Percentiles rank a stretch among this genome's conserved stretches.
These are phyloP conservation scores for Alternaria gaisen DNA, from an alignment of 2,329 filamentous ascomycete genomes.

Conservation along the genomic window DNA sequence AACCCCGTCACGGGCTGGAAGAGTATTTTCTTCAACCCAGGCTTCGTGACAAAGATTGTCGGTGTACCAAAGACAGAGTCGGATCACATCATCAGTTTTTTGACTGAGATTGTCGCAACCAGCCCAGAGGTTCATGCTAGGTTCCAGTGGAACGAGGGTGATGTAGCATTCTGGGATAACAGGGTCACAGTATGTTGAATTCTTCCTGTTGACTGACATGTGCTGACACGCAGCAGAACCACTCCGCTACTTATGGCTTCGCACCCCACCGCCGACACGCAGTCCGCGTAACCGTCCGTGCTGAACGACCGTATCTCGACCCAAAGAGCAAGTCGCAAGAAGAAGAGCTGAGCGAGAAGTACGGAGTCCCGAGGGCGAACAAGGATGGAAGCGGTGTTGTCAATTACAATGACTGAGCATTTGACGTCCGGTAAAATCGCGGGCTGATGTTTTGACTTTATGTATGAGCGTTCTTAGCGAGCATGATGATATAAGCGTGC, in stretches of 20 bases:
- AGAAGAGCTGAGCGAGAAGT: conserved; percentile 59
- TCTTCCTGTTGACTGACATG: neutral
- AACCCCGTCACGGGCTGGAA: conserved; percentile 71
- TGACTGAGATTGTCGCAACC: conserved; percentile 65
- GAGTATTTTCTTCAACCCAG: conserved; percentile 66
- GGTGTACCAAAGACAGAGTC: conserved; percentile 66
- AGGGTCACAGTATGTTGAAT: conserved; percentile 57
- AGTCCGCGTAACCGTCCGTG: conserved; percentile 59
- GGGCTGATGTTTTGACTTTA: rapidly evolving
- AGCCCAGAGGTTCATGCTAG: conserved; percentile 75
- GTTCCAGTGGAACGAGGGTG: conserved; percentile 70
- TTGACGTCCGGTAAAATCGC: rapidly evolving
- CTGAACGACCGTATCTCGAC: conserved; percentile 58
- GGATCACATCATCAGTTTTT: conserved; percentile 60
- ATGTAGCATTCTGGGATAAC: conserved; percentile 76
- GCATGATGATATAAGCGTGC: neutral
- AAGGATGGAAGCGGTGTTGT: conserved; percentile 65
- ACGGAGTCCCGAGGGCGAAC: conserved; percentile 61
- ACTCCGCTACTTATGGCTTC: conserved; percentile 66
- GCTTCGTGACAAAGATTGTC: conserved; percentile 66
- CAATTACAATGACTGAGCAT: conserved; percentile 64
- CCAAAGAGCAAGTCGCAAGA: conserved; percentile 61
- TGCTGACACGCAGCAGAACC: conserved; percentile 53
- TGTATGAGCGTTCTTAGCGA: conserved; percentile 2
- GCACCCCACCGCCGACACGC: conserved; percentile 65